Evolutionary conservation across 495 filamentous ascomycete species (phyloP).

Genomic region (Extremus antarcticus): DNA sequence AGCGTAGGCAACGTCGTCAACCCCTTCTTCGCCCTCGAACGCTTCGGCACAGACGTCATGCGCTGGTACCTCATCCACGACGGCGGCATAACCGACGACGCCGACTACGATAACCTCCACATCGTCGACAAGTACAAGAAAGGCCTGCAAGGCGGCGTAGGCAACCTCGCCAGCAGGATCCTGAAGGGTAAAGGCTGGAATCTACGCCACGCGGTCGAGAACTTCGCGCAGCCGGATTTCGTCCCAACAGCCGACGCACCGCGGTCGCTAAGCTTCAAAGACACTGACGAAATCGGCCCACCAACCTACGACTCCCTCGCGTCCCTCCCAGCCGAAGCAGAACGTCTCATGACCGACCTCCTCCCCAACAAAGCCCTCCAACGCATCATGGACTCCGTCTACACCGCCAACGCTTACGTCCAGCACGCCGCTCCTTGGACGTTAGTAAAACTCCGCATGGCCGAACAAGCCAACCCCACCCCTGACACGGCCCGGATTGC

Average conservation of each 20-base stretch:
- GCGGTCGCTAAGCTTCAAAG: neutral
- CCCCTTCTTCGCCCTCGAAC: constrained; percentile 80
- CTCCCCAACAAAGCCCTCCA: constrained; percentile 55
- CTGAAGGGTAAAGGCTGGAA: constrained; percentile 57
- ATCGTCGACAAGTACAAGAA: constrained; percentile 74
- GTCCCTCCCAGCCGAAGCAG: constrained; percentile 33
- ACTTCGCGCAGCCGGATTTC: constrained; percentile 22
- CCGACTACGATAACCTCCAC: constrained; percentile 69
- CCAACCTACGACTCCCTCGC: neutral
- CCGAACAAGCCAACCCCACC: neutral
- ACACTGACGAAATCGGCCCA: neutral
- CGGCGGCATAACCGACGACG: constrained; percentile 62
- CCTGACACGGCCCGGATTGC: neutral
- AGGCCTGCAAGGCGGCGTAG: constrained; percentile 57
- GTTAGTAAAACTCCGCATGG: constrained; percentile 8
- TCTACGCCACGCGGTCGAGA: constrained; percentile 43
- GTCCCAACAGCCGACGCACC: neutral
- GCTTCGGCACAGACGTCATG: constrained; percentile 79
- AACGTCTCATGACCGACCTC: constrained; percentile 49
- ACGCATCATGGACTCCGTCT: constrained; percentile 51
- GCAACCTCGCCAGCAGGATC: constrained; percentile 66
- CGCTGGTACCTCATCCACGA: constrained; percentile 75
- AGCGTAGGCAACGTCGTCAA: constrained; percentile 91
- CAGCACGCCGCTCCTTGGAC: constrained; percentile 48
- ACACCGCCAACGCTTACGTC: constrained; percentile 60